Percentiles rank a stretch among this genome's conserved stretches.
phyloP scores from a whole-genome alignment of 139 green algal species.

The Zygnema cylindricum region DNA sequence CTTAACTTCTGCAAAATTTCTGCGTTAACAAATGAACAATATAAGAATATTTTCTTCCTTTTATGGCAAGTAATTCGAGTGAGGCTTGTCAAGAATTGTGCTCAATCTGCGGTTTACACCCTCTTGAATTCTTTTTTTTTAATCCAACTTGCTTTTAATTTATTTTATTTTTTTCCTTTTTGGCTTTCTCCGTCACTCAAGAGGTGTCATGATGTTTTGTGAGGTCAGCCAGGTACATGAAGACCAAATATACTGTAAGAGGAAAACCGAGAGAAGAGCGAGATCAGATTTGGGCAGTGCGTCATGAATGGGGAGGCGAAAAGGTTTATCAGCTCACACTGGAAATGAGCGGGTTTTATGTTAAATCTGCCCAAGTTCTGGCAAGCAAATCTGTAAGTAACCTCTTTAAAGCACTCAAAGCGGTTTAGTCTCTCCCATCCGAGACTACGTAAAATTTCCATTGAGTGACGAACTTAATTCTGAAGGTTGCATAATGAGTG shows the following conservation, averaged over 20 bases:
- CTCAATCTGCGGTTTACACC: too few species aligned
- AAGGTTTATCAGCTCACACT: constrained; percentile 55
- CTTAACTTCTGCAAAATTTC: background rate
- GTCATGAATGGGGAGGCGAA: constrained; percentile 54
- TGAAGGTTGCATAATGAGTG: too few species aligned
- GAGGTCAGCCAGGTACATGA: constrained; percentile 43
- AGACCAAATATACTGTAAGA: constrained; percentile 45
- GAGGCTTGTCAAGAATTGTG: background rate
- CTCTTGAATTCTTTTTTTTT: background rate
- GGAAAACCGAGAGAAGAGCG: constrained; percentile 29
- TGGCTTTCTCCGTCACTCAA: background rate
- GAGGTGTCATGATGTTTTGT: background rate
- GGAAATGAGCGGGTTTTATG: constrained; percentile 56
- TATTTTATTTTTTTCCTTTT: background rate
- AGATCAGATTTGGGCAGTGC: constrained; percentile 29
- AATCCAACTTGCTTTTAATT: background rate
- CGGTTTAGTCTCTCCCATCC: too few species aligned
- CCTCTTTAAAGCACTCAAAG: too few species aligned
- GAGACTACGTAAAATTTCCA: too few species aligned
- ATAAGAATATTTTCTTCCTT: too few species aligned
- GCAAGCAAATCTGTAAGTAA: constrained; percentile 43
- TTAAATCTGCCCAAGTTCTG: constrained; percentile 55
- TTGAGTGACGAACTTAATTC: too few species aligned
- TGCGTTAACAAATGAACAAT: background rate
- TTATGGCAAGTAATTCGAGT: background rate